Percentiles rank a stretch among this genome's conserved stretches.
Evolutionary conservation across 1,284 basidiomycete genomes (phyloP).

Genomic region (Marasmius tenuissimus): DNA sequence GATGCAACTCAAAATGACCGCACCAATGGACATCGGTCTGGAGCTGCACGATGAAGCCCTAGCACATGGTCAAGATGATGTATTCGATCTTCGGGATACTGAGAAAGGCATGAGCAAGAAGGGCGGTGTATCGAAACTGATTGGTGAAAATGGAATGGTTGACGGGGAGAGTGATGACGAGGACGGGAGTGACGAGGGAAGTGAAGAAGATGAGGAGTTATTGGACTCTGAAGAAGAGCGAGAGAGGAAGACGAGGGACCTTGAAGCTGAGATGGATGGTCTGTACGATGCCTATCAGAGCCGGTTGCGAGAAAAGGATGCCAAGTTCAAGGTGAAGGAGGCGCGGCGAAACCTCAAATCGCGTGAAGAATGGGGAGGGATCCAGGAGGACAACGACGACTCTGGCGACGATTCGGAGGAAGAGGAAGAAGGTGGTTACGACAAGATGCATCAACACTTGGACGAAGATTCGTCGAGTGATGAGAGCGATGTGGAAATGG

Average conservation of each 20-base stretch:
- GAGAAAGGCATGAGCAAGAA: constrained; percentile 50
- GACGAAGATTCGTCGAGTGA: constrained; percentile 57
- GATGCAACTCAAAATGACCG: constrained; percentile 97
- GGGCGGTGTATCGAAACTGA: constrained; percentile 43
- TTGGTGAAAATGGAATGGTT: constrained; percentile 51
- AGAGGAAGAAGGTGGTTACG: constrained; percentile 72
- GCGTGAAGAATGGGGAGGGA: constrained; percentile 79
- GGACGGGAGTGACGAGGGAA: constrained; percentile 43
- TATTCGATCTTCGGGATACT: constrained; percentile 80
- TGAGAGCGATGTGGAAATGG: constrained; percentile 40
- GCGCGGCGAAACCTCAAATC: constrained; percentile 75
- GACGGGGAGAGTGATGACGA: constrained; percentile 44
- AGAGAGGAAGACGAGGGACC: constrained; percentile 57
- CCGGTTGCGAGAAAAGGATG: constrained; percentile 81
- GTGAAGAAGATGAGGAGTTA: constrained; percentile 47
- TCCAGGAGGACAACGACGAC: constrained; percentile 50
- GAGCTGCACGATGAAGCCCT: constrained; percentile 80
- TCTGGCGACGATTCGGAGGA: constrained; percentile 46
- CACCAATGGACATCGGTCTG: constrained; percentile 92
- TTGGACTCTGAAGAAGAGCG: constrained; percentile 72
- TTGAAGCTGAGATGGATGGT: constrained; percentile 87
- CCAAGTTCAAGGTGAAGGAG: constrained; percentile 89
- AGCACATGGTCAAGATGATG: constrained; percentile 71
- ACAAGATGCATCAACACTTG: constrained; percentile 57
- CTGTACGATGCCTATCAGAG: constrained; percentile 90